These are phyloP conservation scores for Syzygium jambos DNA, from an alignment of 345 rosid species.

Conservation along the genomic window DNA sequence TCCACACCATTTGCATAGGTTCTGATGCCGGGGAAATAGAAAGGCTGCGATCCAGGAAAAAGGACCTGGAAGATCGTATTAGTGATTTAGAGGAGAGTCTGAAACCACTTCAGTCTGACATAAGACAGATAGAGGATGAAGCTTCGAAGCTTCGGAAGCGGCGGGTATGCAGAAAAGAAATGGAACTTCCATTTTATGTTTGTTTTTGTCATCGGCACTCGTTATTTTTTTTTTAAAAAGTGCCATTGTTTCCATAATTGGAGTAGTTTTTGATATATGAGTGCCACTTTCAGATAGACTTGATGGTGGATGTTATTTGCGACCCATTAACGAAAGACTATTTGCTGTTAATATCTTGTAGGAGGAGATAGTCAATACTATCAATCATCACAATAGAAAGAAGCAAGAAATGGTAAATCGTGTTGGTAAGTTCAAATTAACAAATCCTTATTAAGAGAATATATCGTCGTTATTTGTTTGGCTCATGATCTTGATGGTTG, in stretches of 20 bases:
- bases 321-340: neutral
- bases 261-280: neutral
- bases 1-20: conserved; percentile 19
- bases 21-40: conserved; percentile 67
- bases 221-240: neutral
- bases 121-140: conserved; percentile 56
- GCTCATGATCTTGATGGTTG: neutral
- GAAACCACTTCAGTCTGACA: conserved; percentile 43
- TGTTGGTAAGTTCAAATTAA: conserved; percentile 27
- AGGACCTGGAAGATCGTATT: conserved; percentile 49
- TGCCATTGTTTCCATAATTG: neutral
- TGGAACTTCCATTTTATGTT: neutral
- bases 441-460: neutral
- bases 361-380: conserved; percentile 53
- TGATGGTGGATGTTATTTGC: neutral
- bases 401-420: conserved; percentile 44
- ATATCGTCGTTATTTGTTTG: neutral
- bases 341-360: conserved; percentile 3
- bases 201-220: neutral
- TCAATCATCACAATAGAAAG: conserved; percentile 33
- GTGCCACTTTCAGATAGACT: neutral
- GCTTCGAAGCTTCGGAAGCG: conserved; percentile 57
- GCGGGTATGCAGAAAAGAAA: conserved; percentile 36
- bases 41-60: conserved; percentile 46
- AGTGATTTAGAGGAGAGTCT: conserved; percentile 29